Evolutionary conservation across 352 stramenopile genomes (phyloP).

Genomic region (Globisporangium okanoganense): DNA sequence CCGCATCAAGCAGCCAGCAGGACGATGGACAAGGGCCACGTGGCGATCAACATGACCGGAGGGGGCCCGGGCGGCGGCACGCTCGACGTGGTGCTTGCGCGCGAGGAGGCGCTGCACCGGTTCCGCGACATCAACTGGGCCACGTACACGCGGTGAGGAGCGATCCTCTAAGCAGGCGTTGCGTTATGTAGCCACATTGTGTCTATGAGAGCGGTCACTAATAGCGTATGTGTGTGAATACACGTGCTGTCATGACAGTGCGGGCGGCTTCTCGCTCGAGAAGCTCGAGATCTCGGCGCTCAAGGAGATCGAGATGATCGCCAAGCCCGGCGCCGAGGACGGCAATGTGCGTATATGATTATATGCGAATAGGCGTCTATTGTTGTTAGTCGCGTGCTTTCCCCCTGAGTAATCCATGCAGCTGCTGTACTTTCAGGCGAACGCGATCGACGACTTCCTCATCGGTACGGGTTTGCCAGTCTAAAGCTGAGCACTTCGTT

Average conservation of each 20-base stretch:
- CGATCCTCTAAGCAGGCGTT: background rate
- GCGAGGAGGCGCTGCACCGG: slow-evolving; percentile 80
- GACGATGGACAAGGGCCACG: slow-evolving; percentile 62
- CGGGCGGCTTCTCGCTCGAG: slow-evolving; percentile 77
- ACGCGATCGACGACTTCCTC: slow-evolving; percentile 72
- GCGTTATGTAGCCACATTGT: background rate
- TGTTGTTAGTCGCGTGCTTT: background rate
- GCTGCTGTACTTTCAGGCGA: slow-evolving; percentile 33
- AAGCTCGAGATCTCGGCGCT: slow-evolving; percentile 83
- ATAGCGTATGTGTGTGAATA: background rate
- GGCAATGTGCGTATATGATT: slow-evolving; percentile 34
- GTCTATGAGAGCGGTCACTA: background rate
- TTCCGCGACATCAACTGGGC: slow-evolving; percentile 90
- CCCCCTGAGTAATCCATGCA: slow-evolving; percentile 18
- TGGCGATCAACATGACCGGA: slow-evolving; percentile 63
- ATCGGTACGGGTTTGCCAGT: slow-evolving; percentile 22
- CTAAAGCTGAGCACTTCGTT: background rate
- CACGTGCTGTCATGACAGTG: slow-evolving; percentile 20
- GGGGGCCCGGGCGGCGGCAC: slow-evolving; percentile 22
- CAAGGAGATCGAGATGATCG: slow-evolving; percentile 77
- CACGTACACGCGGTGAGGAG: slow-evolving; percentile 75
- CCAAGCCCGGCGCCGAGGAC: slow-evolving; percentile 62
- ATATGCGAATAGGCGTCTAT: background rate
- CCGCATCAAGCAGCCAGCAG: background rate
- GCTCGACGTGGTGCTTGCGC: slow-evolving; percentile 68